Evolutionary conservation across 176 grass and related monocot genomes (phyloP).

Genomic region (Secale cereale): DNA sequence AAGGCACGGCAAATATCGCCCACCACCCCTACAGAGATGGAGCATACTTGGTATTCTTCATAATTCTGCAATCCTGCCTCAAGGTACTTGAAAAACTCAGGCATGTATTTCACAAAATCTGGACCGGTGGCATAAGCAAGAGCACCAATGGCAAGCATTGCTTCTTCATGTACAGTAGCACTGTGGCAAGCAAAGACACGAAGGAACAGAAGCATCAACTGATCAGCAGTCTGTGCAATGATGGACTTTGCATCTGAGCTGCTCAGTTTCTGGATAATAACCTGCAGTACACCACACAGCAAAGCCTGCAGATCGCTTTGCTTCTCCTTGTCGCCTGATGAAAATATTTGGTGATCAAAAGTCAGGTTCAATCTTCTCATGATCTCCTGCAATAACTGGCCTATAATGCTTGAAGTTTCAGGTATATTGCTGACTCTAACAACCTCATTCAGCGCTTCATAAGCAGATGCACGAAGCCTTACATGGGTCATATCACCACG

Average conservation of each 20-base stretch:
- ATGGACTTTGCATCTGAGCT: conserved; percentile 64
- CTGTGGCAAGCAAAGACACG: conserved; percentile 81
- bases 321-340: conserved; percentile 81
- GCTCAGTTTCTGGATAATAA: conserved; percentile 87
- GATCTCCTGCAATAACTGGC: conserved; percentile 76
- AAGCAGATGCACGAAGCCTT: conserved; percentile 75
- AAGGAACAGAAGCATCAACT: conserved; percentile 84
- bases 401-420: conserved; percentile 62
- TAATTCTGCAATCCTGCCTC: conserved; percentile 89
- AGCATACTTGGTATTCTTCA: conserved; percentile 93
- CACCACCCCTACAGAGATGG: conserved; percentile 86
- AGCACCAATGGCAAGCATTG: conserved; percentile 92
- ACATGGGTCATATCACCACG: conserved; percentile 58
- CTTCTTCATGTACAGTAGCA: conserved; percentile 93
- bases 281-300: conserved; percentile 81
- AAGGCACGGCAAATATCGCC: conserved; percentile 90
- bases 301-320: conserved; percentile 89
- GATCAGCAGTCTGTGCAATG: conserved; percentile 65
- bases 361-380: conserved; percentile 75
- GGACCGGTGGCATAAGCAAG: conserved; percentile 87
- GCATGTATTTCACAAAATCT: conserved; percentile 91
- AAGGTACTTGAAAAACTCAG: conserved; percentile 74
- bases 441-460: conserved; percentile 91
- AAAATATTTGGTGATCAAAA: conserved; percentile 60
- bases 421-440: conserved; percentile 71